Conservation (phyloP, 768 basidiomycete genomes). For the Pleurotus salmoneostramineus region DNA sequence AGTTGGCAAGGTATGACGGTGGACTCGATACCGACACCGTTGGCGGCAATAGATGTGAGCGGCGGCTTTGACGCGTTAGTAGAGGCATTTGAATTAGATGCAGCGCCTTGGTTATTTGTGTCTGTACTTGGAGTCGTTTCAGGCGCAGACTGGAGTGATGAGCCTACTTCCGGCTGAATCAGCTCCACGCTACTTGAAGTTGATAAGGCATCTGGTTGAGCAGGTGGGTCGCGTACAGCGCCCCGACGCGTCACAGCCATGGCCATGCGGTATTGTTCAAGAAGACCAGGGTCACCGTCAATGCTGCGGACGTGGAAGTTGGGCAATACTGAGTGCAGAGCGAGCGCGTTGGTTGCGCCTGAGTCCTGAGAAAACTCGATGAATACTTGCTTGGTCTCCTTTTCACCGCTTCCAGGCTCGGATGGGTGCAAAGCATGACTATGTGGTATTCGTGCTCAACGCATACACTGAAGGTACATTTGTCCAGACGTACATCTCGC, state of each 20-base stretch:
- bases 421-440: not conserved
- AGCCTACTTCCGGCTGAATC: too few relatives aligned
- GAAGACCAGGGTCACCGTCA: conserved; percentile 12
- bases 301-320: conserved; percentile 18
- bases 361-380: conserved; percentile 16
- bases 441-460: not conserved
- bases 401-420: conserved; percentile 1
- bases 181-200: too few relatives aligned
- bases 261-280: conserved; percentile 15
- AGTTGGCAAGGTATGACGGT: too few relatives aligned
- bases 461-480: too few relatives aligned
- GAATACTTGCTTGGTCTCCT: conserved; percentile 15
- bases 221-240: not conserved
- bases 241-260: conserved; percentile 2
- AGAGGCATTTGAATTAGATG: too few relatives aligned
- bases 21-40: too few relatives aligned
- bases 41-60: too few relatives aligned
- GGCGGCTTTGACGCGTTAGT: too few relatives aligned
- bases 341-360: conserved; percentile 19
- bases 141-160: too few relatives aligned
- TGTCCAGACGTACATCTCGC: conserved; percentile 18
- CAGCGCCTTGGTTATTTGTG: too few relatives aligned
- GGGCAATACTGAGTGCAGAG: conserved; percentile 14
- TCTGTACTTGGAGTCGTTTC: not conserved
- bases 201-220: too few relatives aligned